Percentiles rank a stretch among this genome's conserved stretches.
Evolutionary conservation across 352 stramenopile genomes (phyloP).

Genomic region (Phytophthora aleatoria): DNA sequence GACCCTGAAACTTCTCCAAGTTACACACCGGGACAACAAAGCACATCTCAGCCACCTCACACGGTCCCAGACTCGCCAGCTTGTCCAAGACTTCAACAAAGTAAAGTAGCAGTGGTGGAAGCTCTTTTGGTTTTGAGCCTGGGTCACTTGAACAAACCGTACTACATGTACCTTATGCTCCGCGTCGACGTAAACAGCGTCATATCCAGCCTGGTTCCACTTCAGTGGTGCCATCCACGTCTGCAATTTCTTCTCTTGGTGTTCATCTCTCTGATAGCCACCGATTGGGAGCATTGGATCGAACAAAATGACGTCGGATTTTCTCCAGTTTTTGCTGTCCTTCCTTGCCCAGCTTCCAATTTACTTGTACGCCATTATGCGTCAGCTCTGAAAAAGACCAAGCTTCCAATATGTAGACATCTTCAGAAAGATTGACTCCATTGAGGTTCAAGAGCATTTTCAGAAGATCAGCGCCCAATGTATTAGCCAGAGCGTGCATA

Average conservation of each 20-base stretch:
- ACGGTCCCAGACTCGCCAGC: not conserved
- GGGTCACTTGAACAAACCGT: not conserved
- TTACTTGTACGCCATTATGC: not conserved
- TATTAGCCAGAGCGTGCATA: not conserved
- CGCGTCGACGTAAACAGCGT: not conserved
- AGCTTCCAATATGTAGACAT: not conserved
- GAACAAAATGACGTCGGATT: not conserved
- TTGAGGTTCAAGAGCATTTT: too few relatives aligned
- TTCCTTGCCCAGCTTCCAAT: not conserved
- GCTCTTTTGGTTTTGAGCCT: not conserved
- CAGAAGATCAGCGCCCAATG: too few relatives aligned
- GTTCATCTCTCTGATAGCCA: not conserved
- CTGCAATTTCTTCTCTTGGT: not conserved
- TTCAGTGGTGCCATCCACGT: not conserved
- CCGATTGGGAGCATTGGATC: not conserved
- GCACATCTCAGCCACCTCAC: not conserved
- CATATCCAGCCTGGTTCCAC: not conserved
- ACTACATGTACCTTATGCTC: not conserved
- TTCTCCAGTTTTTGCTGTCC: not conserved
- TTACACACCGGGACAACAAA: not conserved
- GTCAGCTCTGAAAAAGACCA: not conserved
- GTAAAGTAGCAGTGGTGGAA: not conserved
- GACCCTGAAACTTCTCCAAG: not conserved
- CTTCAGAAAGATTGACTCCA: not conserved
- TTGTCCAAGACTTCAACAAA: not conserved